phyloP scores from a whole-genome alignment of 257 asterid species.

The Anisodus acutangulus region DNA sequence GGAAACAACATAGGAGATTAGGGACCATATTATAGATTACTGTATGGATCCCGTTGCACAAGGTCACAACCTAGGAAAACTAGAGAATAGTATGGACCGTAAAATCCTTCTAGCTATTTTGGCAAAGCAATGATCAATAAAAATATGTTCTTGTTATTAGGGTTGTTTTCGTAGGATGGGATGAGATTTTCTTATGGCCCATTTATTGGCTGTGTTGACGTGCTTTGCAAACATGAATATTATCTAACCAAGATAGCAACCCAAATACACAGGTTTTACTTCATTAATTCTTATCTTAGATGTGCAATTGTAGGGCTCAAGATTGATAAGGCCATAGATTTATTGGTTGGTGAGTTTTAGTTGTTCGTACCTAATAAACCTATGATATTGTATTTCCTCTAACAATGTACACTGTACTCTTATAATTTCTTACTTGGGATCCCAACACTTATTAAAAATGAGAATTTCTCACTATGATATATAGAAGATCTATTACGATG shows the following conservation, averaged over 20 bases:
- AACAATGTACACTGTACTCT: neutral
- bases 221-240: constrained; percentile 12
- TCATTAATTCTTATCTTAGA: neutral
- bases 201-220: constrained; percentile 25
- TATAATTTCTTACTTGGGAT: neutral
- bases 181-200: constrained; percentile 29
- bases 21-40: constrained; percentile 9
- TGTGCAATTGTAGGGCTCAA: neutral
- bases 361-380: neutral
- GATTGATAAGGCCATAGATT: neutral
- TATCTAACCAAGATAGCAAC: constrained; percentile 26
- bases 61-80: constrained; percentile 18
- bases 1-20: neutral
- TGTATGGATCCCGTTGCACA: constrained; percentile 9
- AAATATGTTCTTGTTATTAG: constrained; percentile 19
- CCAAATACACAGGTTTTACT: constrained; percentile 19
- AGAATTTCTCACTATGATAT: neutral
- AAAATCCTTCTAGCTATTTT: neutral
- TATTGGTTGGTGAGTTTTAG: constrained; percentile 17
- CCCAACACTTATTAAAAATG: neutral
- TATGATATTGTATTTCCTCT: neutral
- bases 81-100: constrained; percentile 3
- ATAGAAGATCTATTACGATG: neutral
- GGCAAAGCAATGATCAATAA: neutral
- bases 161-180: constrained; percentile 28